Evolutionary conservation across 768 basidiomycete species (phyloP).

Genomic region (Naganishia vaughanmartiniae): DNA sequence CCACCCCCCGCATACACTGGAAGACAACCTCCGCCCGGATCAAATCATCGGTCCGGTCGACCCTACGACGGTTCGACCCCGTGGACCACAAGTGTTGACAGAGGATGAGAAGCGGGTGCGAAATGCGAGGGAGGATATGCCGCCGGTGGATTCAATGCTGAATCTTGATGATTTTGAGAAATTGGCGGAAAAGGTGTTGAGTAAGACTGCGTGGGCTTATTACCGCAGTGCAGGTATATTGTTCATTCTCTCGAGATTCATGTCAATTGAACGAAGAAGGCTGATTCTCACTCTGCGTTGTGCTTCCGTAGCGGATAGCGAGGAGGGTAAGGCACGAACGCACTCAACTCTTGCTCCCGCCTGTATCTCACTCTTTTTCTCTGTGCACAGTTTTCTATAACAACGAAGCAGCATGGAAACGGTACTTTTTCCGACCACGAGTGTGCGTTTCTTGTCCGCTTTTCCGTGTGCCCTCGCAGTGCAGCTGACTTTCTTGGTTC

Average conservation of each 20-base stretch:
- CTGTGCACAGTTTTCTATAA: constrained; percentile 39
- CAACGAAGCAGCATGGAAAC: constrained; percentile 47
- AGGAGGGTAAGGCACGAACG: constrained; percentile 39
- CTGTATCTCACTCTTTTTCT: constrained; percentile 1
- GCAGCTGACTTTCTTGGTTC: no score
- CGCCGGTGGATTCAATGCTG: constrained; percentile 49
- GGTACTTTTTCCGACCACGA: constrained; percentile 51
- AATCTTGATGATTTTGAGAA: constrained; percentile 53
- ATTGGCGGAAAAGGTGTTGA: constrained; percentile 52
- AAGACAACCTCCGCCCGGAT: constrained; percentile 44
- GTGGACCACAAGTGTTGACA: constrained; percentile 33
- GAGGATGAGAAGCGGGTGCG: constrained; percentile 50
- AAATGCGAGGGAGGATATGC: constrained; percentile 45
- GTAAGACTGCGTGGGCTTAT: constrained; percentile 53
- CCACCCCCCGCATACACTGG: constrained; percentile 52
- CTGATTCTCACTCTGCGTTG: neutral
- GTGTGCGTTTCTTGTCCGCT: constrained; percentile 20
- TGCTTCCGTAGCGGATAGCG: constrained; percentile 40
- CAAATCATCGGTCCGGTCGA: constrained; percentile 51
- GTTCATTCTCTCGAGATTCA: neutral
- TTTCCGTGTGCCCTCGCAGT: neutral
- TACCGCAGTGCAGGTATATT: constrained; percentile 44
- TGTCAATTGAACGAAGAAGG: neutral
- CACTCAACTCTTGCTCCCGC: neutral
- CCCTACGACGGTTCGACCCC: constrained; percentile 43